Evolutionary conservation across 176 grass and related monocot genomes (phyloP).

Genomic region (Raddia guianensis): DNA sequence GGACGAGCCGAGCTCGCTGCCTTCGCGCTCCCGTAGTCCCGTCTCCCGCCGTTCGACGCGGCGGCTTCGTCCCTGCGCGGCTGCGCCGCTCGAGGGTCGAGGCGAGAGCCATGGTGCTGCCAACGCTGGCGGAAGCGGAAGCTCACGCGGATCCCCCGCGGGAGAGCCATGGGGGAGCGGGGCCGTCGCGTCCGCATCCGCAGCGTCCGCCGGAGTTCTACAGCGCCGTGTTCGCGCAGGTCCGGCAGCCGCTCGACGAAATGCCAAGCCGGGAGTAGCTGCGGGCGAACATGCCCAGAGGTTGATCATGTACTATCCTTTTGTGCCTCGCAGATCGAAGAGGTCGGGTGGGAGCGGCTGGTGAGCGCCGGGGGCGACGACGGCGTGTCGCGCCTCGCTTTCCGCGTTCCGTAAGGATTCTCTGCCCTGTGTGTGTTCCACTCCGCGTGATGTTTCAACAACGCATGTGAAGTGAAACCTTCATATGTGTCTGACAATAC

Average conservation of each 20-base stretch:
- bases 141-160: background rate
- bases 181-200: background rate
- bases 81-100: background rate
- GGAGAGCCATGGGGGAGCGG: background rate
- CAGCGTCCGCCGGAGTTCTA: constrained; percentile 31
- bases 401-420: constrained; percentile 45
- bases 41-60: background rate
- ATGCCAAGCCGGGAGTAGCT: constrained; percentile 7
- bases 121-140: background rate
- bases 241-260: constrained; percentile 49
- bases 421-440: background rate
- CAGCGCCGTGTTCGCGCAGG: constrained; percentile 53
- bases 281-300: background rate
- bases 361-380: constrained; percentile 45
- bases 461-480: background rate
- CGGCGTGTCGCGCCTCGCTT: constrained; percentile 53
- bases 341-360: constrained; percentile 68
- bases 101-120: constrained; percentile 28
- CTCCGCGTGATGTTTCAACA: background rate
- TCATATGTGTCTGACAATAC: background rate
- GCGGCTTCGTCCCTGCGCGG: background rate
- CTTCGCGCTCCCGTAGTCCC: no score
- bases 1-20: background rate
- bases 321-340: constrained; percentile 54
- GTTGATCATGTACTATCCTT: background rate